A percentile compares a stretch with the other conserved stretches of the same genome.
These are phyloP conservation scores for Endocarpon pusillum DNA, from an alignment of 495 filamentous ascomycete species.

Conservation along the genomic window DNA sequence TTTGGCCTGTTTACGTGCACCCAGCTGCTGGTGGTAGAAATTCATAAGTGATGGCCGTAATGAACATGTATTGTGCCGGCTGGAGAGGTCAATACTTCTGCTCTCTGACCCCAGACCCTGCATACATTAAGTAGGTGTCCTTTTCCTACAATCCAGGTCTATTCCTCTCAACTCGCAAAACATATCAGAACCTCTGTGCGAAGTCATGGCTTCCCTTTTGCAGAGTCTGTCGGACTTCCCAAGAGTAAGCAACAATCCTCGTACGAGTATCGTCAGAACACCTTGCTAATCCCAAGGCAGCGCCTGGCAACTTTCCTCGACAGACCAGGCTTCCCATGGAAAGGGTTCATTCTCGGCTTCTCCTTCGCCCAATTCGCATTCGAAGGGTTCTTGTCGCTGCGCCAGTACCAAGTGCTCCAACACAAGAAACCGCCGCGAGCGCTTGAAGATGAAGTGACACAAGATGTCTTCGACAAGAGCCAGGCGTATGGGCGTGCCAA, in stretches of 20 bases:
- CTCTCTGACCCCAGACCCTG: not conserved
- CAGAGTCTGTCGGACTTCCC: conserved; percentile 8
- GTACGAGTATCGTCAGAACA: conserved; percentile 1
- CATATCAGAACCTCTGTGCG: not conserved
- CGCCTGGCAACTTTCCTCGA: conserved; percentile 76
- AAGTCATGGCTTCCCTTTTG: not conserved
- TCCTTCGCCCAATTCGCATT: conserved; percentile 75
- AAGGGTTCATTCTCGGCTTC: conserved; percentile 86
- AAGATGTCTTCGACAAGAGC: conserved; percentile 85
- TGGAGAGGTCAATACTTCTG: too few relatives aligned
- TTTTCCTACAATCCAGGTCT: not conserved
- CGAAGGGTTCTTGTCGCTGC: conserved; percentile 66
- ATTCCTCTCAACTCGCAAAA: not conserved
- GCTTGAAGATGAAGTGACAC: conserved; percentile 66
- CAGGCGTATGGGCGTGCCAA: conserved; percentile 95
- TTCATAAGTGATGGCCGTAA: too few relatives aligned
- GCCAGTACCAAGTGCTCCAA: conserved; percentile 74
- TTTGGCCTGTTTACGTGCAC: too few relatives aligned
- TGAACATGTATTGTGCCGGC: too few relatives aligned
- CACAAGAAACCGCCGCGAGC: conserved; percentile 67
- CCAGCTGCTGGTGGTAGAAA: too few relatives aligned
- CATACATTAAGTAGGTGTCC: not conserved
- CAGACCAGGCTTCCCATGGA: conserved; percentile 90
- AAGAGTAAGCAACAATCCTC: conserved; percentile 8
- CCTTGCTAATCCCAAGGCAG: conserved; percentile 26